Evolutionary conservation across 2,329 filamentous ascomycete species (phyloP), one percentile per base, ranked within the genome.

Genomic region (Annulohypoxylon truncatum): DNA sequence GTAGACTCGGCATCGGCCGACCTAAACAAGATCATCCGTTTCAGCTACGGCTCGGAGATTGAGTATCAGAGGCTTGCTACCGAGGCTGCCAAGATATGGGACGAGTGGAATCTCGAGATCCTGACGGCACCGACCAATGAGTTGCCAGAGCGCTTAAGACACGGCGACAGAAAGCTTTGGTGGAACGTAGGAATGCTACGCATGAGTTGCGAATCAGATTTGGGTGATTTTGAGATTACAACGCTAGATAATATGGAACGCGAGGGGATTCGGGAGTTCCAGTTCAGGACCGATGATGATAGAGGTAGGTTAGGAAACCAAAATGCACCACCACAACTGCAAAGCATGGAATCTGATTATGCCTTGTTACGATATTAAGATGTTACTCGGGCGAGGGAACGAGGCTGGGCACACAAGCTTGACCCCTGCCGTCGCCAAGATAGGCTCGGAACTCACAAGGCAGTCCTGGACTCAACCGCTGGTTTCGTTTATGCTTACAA

Each of bases 61-160:
- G 79, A 80, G 61, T 85, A 85, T 62, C 82, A 85, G 65, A 74
- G 78, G 3, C 77, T 86, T 5, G 78, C 82, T 0, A 66, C 78
- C 10, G 80, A 84, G 48, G 80, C 83, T 0, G 76, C 82, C 7
- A 55, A 69, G 3, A 70, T 72, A 0, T 86, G 82, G 82, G 75
- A 79, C 3, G 62, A 67, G 1, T 86, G 83, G 83, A 85, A 85
- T 61, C 67, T 67, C 6, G 62, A 82, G 53, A 64, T 83, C 0
- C 72, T 68, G 3, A 66, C 58, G 1, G 74, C 13, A 50, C 47
- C 48, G 8, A n/a, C 29, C 20, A 65, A 64, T 3, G 68, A 70
- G 13, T 24, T 74, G 7, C 71, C 73, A 4, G 58, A 64, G 33
- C 42, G 64, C 10, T 24, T 72, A 31, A 66, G 48, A 24, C 46